These are phyloP conservation scores for Sporothrix inflata DNA, from an alignment of 2,329 filamentous ascomycete species.

Conservation along the genomic window DNA sequence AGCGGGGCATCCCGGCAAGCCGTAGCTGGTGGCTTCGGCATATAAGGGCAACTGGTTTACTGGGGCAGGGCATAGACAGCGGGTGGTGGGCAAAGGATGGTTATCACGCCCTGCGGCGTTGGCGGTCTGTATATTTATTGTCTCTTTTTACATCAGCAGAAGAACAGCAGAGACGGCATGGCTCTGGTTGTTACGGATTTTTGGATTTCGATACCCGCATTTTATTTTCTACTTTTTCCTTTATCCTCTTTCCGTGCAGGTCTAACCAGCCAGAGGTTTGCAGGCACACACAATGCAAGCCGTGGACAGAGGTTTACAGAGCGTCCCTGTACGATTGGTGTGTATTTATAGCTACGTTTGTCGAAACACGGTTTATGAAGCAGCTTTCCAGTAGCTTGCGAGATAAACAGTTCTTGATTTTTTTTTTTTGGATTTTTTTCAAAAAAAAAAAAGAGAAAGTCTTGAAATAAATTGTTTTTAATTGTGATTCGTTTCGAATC, in stretches of 20 bases:
- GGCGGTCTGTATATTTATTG: not conserved
- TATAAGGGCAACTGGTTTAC: constrained; percentile 21
- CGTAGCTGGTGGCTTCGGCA: constrained; percentile 34
- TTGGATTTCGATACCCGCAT: constrained; percentile 23
- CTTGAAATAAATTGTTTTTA: too few species aligned
- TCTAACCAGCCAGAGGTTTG: not conserved
- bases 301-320: not conserved
- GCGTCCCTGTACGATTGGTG: not conserved
- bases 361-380: not conserved
- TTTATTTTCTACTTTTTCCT: not conserved
- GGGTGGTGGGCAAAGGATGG: not conserved
- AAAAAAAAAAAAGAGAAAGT: not conserved
- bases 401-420: too few species aligned
- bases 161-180: not conserved
- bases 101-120: not conserved
- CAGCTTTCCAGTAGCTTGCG: too few species aligned
- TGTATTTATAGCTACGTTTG: not conserved
- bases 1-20: not conserved
- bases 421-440: too few species aligned
- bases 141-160: not conserved
- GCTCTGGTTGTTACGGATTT: not conserved
- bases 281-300: not conserved
- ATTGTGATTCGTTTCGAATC: not conserved
- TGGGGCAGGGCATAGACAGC: not conserved
- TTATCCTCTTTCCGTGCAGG: too few species aligned